Base-by-base conservation (phyloP, 441 rosid species). In the Pelargonium cotyledonis region DNA sequence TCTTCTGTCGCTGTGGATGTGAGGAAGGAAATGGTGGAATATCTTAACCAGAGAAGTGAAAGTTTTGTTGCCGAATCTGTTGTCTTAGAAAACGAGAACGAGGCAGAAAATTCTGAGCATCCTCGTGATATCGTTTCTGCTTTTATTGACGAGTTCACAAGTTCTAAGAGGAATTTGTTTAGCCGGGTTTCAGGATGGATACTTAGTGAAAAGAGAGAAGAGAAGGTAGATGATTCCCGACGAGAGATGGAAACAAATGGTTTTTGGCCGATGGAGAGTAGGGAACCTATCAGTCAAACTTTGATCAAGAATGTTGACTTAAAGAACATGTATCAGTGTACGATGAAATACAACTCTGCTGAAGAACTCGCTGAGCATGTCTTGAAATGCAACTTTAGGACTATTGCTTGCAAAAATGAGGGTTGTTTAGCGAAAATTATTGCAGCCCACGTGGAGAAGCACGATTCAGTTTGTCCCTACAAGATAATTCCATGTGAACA, bases 111-210 rank as follows among this genome's bases (percentile, higher is more conserved):
- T 10, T 85, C 91, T 6, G 89, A 84, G 68, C 82, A 88, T 82
- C 97, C 99, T 35, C 85, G 26, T 23, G 96, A 90, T 73, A 83
- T 90, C 3, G 73, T 95, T 57, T 79, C 90, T 64, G 85, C 78
- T 68, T 75, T 95, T 75, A 74, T 91, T n/a, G 97, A 95, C 51
- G 97, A 95, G 11, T 95, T 88, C 58, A 86, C 91, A 0, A 80
- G 86, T 69, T 75, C 84, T 14, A 95, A 89, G 82, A 80, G 93
- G 80, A 95, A 89, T 73, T 78, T 87, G 5, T 84, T 89, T 35
- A 84, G 95, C 72, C 78, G 92, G 73, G 96, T 94, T 65, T 89
- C 97, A 0, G 96, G 91, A 46, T 90, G 98, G 99, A 65, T 95
- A 67, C 83, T 86, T 19, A 95, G 96, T 44, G 99, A 90, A 38